Conservation (phyloP, 1,139 yeast genomes). For the Saccharomyces pastorianus region DNA sequence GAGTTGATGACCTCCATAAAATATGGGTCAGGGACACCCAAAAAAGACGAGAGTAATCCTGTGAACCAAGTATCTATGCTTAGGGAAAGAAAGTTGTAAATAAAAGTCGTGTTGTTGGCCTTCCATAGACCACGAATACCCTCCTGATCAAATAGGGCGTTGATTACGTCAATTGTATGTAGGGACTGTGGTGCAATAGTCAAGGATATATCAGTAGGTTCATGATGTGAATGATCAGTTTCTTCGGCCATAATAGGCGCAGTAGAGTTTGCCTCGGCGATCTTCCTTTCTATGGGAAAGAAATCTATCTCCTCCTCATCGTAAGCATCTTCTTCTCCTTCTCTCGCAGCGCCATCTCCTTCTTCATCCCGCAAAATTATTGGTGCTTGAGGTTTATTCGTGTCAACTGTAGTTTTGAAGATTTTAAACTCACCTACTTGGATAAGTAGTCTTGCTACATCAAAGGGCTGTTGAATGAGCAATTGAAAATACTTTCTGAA, state of each 20-base stretch:
- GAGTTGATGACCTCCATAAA: conserved; percentile 78
- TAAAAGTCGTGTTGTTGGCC: conserved; percentile 78
- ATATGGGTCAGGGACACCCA: conserved; percentile 86
- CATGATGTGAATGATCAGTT: not conserved
- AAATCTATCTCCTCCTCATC: conserved; percentile 49
- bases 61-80: conserved; percentile 89
- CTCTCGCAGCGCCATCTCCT: conserved; percentile 9
- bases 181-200: conserved; percentile 53
- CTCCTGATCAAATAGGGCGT: conserved; percentile 62
- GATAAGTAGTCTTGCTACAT: conserved; percentile 65
- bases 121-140: conserved; percentile 82
- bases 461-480: conserved; percentile 78
- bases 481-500: conserved; percentile 60
- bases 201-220: conserved; percentile 10
- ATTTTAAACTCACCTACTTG: conserved; percentile 61
- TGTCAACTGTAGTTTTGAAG: not conserved
- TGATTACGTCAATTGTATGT: conserved; percentile 63
- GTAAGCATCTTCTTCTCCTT: conserved; percentile 16
- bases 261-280: not conserved
- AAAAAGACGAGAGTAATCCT: conserved; percentile 72
- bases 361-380: conserved; percentile 12
- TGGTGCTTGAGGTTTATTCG: conserved; percentile 4
- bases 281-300: conserved; percentile 34
- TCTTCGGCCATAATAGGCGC: not conserved
- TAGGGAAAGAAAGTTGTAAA: conserved; percentile 64